Conservation (phyloP, 176 grass and related monocot species). For the Ensete ventricosum region DNA sequence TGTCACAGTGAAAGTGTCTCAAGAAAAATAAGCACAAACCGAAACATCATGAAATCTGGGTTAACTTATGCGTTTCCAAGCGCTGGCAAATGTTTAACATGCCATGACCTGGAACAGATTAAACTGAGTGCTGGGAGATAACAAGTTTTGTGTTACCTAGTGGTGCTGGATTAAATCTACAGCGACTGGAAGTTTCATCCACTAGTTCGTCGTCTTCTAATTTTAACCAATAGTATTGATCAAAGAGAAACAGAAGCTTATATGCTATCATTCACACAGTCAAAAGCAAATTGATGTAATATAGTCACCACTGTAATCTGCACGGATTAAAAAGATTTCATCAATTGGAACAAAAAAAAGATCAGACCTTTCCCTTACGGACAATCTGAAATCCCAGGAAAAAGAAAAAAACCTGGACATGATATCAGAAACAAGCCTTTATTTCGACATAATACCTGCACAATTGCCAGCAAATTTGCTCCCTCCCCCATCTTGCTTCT, state of each 20-base stretch:
- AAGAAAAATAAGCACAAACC: too few relatives aligned
- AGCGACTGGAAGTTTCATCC: too few relatives aligned
- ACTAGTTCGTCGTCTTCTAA: too few relatives aligned
- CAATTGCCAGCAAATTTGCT: conserved; percentile 38
- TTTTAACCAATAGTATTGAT: too few relatives aligned
- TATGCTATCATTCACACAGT: background rate
- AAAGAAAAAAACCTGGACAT: background rate
- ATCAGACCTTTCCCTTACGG: background rate
- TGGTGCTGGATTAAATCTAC: too few relatives aligned
- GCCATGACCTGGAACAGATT: too few relatives aligned
- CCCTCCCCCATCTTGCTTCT: background rate
- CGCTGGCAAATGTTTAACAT: too few relatives aligned
- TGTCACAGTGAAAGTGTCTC: too few relatives aligned
- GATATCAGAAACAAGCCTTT: background rate
- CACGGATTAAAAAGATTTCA: background rate
- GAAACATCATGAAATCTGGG: too few relatives aligned
- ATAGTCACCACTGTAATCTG: background rate
- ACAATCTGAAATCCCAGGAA: background rate
- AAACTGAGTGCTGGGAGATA: too few relatives aligned
- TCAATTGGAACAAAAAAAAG: background rate
- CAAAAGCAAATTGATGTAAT: background rate
- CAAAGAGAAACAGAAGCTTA: background rate
- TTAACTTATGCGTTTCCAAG: too few relatives aligned
- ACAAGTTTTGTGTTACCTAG: too few relatives aligned
- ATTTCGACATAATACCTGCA: conserved; percentile 28